Evolutionary conservation across 371 early-diverging fungal species (phyloP).

Genomic region (Choanephora cucurbitarum): DNA sequence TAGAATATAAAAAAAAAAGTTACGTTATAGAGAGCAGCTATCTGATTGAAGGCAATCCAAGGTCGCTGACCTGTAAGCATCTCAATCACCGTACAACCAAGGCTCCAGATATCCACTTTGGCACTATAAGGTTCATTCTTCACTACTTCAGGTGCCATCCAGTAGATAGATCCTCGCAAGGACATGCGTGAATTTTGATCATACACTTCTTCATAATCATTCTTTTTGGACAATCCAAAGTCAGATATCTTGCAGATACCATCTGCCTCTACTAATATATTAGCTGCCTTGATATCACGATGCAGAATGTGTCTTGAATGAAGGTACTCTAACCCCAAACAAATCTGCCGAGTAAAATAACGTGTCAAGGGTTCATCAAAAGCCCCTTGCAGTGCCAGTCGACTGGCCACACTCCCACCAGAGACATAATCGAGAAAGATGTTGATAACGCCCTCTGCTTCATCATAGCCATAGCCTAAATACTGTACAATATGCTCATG

Average conservation of each 20-base stretch:
- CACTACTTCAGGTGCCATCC: slow-evolving; percentile 96
- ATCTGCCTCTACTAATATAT: slow-evolving; percentile 82
- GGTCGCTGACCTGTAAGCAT: slow-evolving; percentile 92
- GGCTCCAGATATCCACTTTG: slow-evolving; percentile 79
- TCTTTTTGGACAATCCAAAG: slow-evolving; percentile 94
- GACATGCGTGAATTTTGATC: slow-evolving; percentile 60
- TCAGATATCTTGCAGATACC: slow-evolving; percentile 96
- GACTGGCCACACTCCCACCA: slow-evolving; percentile 79
- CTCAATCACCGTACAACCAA: slow-evolving; percentile 88
- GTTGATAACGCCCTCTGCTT: slow-evolving; percentile 64
- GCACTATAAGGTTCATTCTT: slow-evolving; percentile 76
- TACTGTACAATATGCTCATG: slow-evolving; percentile 86
- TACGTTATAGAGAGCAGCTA: slow-evolving; percentile 75
- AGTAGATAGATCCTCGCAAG: slow-evolving; percentile 70
- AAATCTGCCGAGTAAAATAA: slow-evolving; percentile 87
- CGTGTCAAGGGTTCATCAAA: slow-evolving; percentile 74
- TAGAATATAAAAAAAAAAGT: background rate
- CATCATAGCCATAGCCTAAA: slow-evolving; percentile 70
- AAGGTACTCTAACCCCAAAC: slow-evolving; percentile 86
- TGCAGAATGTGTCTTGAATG: slow-evolving; percentile 92
- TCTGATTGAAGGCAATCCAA: slow-evolving; percentile 73
- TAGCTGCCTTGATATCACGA: slow-evolving; percentile 95
- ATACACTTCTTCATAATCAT: slow-evolving; percentile 55
- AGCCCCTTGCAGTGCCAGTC: slow-evolving; percentile 69
- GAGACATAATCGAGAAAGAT: slow-evolving; percentile 93